A percentile compares a stretch with the other conserved stretches of the same genome.
Evolutionary conservation across 1,284 basidiomycete genomes (phyloP).

Genomic region (Gymnopus androsaceus): DNA sequence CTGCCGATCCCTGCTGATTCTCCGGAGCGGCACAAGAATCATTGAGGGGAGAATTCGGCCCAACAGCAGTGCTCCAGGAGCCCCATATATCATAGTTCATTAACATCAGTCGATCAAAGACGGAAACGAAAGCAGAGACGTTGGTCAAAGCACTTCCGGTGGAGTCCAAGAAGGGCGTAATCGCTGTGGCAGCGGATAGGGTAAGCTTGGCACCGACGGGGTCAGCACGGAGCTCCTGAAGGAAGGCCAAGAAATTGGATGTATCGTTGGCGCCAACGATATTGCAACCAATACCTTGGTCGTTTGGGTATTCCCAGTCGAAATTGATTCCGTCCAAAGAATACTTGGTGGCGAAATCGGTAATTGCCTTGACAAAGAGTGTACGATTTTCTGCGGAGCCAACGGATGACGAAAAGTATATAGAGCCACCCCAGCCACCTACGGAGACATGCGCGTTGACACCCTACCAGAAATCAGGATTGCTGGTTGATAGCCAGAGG

Average conservation of each 20-base stretch:
- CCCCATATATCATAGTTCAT: slow-evolving; percentile 73
- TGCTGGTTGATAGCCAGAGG: background rate
- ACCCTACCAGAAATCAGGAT: slow-evolving; percentile 32
- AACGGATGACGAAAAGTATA: slow-evolving; percentile 71
- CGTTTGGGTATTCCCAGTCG: slow-evolving; percentile 76
- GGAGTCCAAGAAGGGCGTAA: slow-evolving; percentile 57
- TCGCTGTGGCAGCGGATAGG: slow-evolving; percentile 65
- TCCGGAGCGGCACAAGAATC: slow-evolving; percentile 68
- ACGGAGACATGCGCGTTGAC: slow-evolving; percentile 75
- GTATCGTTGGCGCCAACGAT: slow-evolving; percentile 51
- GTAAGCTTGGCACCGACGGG: slow-evolving; percentile 54
- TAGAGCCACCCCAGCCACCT: slow-evolving; percentile 83
- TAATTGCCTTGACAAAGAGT: slow-evolving; percentile 69
- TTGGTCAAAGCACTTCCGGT: slow-evolving; percentile 53
- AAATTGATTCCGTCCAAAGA: slow-evolving; percentile 80
- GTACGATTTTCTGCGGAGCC: slow-evolving; percentile 58
- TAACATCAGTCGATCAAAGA: slow-evolving; percentile 63
- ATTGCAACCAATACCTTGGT: slow-evolving; percentile 50
- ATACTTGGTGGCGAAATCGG: slow-evolving; percentile 59
- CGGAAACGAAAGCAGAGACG: slow-evolving; percentile 57
- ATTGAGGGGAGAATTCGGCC: slow-evolving; percentile 82
- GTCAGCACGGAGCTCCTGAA: slow-evolving; percentile 59
- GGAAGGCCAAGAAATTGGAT: slow-evolving; percentile 57
- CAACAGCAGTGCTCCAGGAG: slow-evolving; percentile 41
- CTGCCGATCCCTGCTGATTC: slow-evolving; percentile 72